These are phyloP conservation scores for Podaxis pistillaris DNA, from an alignment of 768 basidiomycete genomes.

Conservation along the genomic window DNA sequence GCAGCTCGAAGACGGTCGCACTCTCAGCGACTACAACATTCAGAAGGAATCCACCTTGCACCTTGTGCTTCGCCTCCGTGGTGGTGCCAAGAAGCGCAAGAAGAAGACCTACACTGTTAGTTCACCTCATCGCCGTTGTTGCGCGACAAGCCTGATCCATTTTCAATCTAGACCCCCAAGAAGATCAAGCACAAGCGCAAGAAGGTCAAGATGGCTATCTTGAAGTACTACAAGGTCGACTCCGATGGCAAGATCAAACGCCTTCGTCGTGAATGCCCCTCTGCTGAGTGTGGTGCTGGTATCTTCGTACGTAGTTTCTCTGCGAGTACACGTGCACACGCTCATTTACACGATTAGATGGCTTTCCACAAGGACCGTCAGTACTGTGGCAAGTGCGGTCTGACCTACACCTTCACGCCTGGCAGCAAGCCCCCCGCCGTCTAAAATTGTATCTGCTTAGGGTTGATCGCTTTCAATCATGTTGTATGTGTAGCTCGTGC, in stretches of 20 bases:
- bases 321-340: not conserved
- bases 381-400: slow-evolving; percentile 94
- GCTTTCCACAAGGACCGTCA: slow-evolving; percentile 98
- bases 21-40: slow-evolving; percentile 94
- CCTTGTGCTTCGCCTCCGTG: slow-evolving; percentile 94
- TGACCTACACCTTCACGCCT: slow-evolving; percentile 83
- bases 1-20: slow-evolving; percentile 99
- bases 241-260: slow-evolving; percentile 99
- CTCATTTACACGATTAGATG: slow-evolving; percentile 61
- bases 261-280: slow-evolving; percentile 93
- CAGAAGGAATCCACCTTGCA: slow-evolving; percentile 99
- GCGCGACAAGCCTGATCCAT: slow-evolving; percentile 3
- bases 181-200: slow-evolving; percentile 99
- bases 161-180: slow-evolving; percentile 75
- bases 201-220: slow-evolving; percentile 99
- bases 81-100: slow-evolving; percentile 99
- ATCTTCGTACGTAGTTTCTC: slow-evolving; percentile 63
- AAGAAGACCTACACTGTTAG: slow-evolving; percentile 98
- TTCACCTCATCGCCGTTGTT: slow-evolving; percentile 14
- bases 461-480: not conserved
- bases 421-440: slow-evolving; percentile 76
- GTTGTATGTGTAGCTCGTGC: slow-evolving; percentile 4
- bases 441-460: slow-evolving; percentile 31
- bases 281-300: slow-evolving; percentile 80
- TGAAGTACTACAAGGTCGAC: slow-evolving; percentile 99